Percentiles rank a stretch among this genome's conserved stretches.
phyloP scores from a whole-genome alignment of 2,329 filamentous ascomycete genomes.

The Cadophora luteo-olivacea region DNA sequence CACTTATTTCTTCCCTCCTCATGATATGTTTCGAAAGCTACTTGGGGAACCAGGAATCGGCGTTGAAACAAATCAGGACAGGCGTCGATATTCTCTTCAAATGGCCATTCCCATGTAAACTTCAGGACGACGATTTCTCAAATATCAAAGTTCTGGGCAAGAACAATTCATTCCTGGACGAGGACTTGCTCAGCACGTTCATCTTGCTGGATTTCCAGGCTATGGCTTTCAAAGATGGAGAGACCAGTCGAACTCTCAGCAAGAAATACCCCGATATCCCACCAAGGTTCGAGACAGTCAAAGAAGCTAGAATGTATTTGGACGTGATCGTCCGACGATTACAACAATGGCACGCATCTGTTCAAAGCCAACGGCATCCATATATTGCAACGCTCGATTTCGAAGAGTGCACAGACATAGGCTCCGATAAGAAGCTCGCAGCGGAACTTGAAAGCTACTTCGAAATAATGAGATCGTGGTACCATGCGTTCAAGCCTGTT shows the following conservation, averaged over 20 bases:
- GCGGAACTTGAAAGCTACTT: background rate
- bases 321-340: slow-evolving; percentile 22
- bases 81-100: slow-evolving; percentile 21
- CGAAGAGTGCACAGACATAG: background rate
- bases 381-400: slow-evolving; percentile 15
- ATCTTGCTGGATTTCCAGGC: slow-evolving; percentile 22
- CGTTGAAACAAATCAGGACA: slow-evolving; percentile 19
- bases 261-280: slow-evolving; percentile 22
- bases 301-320: slow-evolving; percentile 22
- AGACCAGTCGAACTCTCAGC: background rate
- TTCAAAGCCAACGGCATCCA: background rate
- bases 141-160: background rate
- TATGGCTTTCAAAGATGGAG: slow-evolving; percentile 8
- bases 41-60: slow-evolving; percentile 25
- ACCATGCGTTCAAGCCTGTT: slow-evolving; percentile 5
- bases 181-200: slow-evolving; percentile 23
- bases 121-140: slow-evolving; percentile 15
- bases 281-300: slow-evolving; percentile 18
- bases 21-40: slow-evolving; percentile 28
- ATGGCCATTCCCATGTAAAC: slow-evolving; percentile 2
- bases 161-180: slow-evolving; percentile 15
- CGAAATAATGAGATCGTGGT: background rate
- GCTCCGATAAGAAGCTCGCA: background rate
- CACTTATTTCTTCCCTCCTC: slow-evolving; percentile 22
- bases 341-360: slow-evolving; percentile 8